A percentile compares a stretch with the other conserved stretches of the same genome.
Conservation (phyloP, 2,329 filamentous ascomycete genomes). For the Microdochium paspali region DNA sequence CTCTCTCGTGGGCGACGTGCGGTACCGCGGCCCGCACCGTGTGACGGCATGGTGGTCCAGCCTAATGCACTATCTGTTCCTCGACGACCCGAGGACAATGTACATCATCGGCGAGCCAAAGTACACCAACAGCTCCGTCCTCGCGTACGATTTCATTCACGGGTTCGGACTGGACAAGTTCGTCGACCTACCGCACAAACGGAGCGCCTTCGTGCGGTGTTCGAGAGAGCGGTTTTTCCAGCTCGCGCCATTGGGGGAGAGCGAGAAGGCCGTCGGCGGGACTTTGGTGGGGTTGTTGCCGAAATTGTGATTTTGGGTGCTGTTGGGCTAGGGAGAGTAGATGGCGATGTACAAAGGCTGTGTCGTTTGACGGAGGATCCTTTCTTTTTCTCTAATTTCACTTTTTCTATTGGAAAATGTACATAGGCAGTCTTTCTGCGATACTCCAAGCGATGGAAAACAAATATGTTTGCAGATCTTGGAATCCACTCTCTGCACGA, state of each 20-base stretch:
- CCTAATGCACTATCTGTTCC: slow-evolving; percentile 53
- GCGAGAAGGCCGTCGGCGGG: slow-evolving; percentile 45
- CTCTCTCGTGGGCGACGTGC: slow-evolving; percentile 48
- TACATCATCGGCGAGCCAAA: slow-evolving; percentile 62
- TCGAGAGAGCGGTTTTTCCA: slow-evolving; percentile 63
- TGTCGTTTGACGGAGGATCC: no score
- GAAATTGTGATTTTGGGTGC: slow-evolving; percentile 30
- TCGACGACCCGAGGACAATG: slow-evolving; percentile 49
- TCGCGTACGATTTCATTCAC: slow-evolving; percentile 67
- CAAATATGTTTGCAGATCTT: no score
- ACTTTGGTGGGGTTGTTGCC: slow-evolving; percentile 43
- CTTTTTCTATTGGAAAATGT: no score
- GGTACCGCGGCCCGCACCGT: slow-evolving; percentile 50
- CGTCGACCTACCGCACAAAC: slow-evolving; percentile 63
- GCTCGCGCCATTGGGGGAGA: slow-evolving; percentile 48
- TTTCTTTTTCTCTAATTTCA: no score
- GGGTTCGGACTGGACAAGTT: slow-evolving; percentile 66
- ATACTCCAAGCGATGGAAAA: no score
- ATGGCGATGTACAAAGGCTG: no score
- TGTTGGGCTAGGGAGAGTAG: background rate
- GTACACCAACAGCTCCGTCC: slow-evolving; percentile 57
- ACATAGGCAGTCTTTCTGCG: no score
- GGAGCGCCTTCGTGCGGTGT: slow-evolving; percentile 57
- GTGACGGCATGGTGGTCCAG: slow-evolving; percentile 54
- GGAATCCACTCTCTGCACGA: no score